phyloP scores from a whole-genome alignment of 2,329 filamentous ascomycete species.

The Leptographium wingfieldii region DNA sequence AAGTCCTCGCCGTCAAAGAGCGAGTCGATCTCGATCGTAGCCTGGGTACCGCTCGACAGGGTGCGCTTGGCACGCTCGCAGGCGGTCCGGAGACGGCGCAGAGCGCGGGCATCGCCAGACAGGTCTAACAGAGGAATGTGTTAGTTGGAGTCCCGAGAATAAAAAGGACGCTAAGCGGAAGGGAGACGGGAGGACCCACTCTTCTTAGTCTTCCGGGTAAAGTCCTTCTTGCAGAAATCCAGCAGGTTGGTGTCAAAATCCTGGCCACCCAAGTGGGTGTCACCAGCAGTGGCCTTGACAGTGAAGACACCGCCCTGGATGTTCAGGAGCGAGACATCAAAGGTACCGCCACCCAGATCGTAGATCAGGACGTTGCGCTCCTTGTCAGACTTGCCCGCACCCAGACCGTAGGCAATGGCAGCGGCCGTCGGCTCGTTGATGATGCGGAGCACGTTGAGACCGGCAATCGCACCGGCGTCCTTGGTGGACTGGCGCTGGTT shows the following conservation, averaged over 20 bases:
- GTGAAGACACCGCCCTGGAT: constrained; percentile 99
- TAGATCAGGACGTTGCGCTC: constrained; percentile 99
- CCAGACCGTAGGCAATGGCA: constrained; percentile 96
- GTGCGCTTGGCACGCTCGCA: constrained; percentile 99
- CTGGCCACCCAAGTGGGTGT: constrained; percentile 90
- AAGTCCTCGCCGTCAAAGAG: constrained; percentile 98
- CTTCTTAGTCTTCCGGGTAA: constrained; percentile 13
- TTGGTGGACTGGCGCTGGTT: constrained; percentile 99
- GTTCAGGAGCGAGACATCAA: constrained; percentile 98
- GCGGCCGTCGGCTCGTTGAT: constrained; percentile 99
- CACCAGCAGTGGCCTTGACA: constrained; percentile 95
- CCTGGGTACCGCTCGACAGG: constrained; percentile 92
- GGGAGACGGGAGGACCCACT: background rate
- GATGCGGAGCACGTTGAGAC: constrained; percentile 97
- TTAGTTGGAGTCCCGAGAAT: background rate
- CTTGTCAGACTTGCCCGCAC: constrained; percentile 87
- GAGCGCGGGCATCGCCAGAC: constrained; percentile 73
- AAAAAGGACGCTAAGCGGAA: background rate
- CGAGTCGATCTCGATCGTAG: constrained; percentile 96
- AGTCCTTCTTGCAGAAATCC: constrained; percentile 95
- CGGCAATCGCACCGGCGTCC: constrained; percentile 94
- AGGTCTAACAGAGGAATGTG: constrained; percentile 37
- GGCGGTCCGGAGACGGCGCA: constrained; percentile 90
- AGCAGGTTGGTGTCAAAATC: constrained; percentile 96
- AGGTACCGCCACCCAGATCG: constrained; percentile 99